Conservation (phyloP, 768 basidiomycete genomes). For the Exidia glandulosa region DNA sequence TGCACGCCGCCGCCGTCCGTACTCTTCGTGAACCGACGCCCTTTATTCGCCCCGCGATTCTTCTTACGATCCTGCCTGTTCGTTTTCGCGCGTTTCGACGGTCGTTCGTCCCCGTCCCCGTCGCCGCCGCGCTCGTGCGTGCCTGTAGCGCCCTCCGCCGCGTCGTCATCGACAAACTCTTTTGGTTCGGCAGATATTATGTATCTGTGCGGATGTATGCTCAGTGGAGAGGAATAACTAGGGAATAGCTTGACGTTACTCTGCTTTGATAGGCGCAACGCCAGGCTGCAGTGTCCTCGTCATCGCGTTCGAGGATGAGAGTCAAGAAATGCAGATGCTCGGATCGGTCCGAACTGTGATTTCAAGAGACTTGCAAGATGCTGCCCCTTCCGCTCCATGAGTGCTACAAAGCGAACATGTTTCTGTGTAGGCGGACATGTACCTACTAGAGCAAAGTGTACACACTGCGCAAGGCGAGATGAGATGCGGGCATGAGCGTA, state of each 20-base stretch:
- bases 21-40: conserved; percentile 56
- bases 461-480: neutral
- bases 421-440: too few relatives aligned
- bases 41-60: conserved; percentile 74
- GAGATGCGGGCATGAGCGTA: neutral
- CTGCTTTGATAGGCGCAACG: conserved; percentile 42
- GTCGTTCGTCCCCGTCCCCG: conserved; percentile 13
- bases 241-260: conserved; percentile 24
- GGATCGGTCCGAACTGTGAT: neutral
- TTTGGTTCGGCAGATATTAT: conserved; percentile 21
- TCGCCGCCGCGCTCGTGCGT: conserved; percentile 9
- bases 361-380: too few relatives aligned
- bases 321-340: neutral
- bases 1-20: conserved; percentile 62
- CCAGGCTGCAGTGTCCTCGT: conserved; percentile 21
- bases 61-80: conserved; percentile 63
- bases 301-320: neutral
- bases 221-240: neutral
- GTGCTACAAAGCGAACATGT: neutral
- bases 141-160: conserved; percentile 49
- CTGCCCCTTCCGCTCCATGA: too few relatives aligned
- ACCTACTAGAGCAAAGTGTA: too few relatives aligned
- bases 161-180: conserved; percentile 39
- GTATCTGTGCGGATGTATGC: conserved; percentile 21
- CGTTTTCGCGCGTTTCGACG: conserved; percentile 23